Conservation (phyloP, 139 green algal species). For the Yamagishiella unicocca region DNA sequence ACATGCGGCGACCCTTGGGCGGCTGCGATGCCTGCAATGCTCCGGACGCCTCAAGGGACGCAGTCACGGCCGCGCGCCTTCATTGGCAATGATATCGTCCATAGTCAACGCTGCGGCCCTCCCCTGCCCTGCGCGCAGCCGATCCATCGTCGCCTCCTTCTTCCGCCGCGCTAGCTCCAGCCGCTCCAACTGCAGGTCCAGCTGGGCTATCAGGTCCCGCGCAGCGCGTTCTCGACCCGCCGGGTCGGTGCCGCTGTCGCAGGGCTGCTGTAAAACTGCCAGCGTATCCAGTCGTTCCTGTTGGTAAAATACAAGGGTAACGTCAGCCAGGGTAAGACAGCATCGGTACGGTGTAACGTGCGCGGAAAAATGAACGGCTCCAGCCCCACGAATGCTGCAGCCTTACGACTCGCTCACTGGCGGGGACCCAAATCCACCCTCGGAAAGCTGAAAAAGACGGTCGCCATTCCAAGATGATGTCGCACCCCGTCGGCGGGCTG, state of each 20-base stretch:
- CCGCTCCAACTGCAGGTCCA: conserved; percentile 28
- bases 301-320: no score
- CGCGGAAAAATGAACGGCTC: no score
- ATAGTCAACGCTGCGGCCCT: neutral
- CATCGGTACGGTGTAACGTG: no score
- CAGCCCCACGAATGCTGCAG: no score
- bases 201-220: neutral
- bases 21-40: no score
- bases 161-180: neutral
- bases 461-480: no score
- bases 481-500: no score
- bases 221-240: conserved; percentile 6
- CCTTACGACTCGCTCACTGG: no score
- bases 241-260: neutral
- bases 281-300: neutral
- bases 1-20: no score
- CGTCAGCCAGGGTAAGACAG: neutral
- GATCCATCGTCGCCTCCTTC: conserved; percentile 1
- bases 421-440: no score
- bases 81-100: neutral
- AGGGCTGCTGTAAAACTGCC: neutral
- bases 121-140: neutral
- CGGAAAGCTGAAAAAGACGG: no score
- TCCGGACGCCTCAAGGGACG: no score
- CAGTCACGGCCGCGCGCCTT: neutral